phyloP scores from a whole-genome alignment of 2,329 filamentous ascomycete species.

The Cladosporium oxysporum region DNA sequence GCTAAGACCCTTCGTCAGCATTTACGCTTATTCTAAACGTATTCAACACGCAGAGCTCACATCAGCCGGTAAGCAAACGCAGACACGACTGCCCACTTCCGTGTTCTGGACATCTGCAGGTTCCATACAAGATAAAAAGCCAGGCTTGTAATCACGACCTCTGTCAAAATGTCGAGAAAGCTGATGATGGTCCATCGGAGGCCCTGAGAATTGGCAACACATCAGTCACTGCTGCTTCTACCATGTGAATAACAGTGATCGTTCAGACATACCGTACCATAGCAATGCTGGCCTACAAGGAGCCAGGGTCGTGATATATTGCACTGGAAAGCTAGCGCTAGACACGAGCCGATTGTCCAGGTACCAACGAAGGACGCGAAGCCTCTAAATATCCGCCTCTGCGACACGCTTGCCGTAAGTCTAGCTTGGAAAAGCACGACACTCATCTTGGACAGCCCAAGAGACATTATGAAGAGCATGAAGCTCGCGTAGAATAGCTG shows the following conservation, averaged over 20 bases:
- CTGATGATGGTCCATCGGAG: slow-evolving; percentile 40
- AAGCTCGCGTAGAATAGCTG: slow-evolving; percentile 21
- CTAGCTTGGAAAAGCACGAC: slow-evolving; percentile 19
- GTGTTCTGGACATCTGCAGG: slow-evolving; percentile 17
- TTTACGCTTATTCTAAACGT: too few relatives aligned
- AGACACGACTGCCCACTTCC: slow-evolving; percentile 18
- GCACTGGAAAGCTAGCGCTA: slow-evolving; percentile 25
- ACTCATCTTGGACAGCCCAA: slow-evolving; percentile 21
- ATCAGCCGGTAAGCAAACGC: slow-evolving; percentile 24
- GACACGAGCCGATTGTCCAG: slow-evolving; percentile 22
- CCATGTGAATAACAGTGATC: too few relatives aligned
- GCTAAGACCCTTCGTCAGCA: not conserved
- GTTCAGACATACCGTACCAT: not conserved
- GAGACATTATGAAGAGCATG: slow-evolving; percentile 21
- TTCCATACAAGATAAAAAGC: slow-evolving; percentile 22
- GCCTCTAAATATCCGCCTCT: slow-evolving; percentile 12
- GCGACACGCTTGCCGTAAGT: not conserved
- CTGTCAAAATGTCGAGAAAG: slow-evolving; percentile 44
- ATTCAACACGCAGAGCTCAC: not conserved
- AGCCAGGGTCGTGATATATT: slow-evolving; percentile 21
- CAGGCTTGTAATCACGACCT: slow-evolving; percentile 28
- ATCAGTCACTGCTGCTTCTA: too few relatives aligned
- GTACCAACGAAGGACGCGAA: slow-evolving; percentile 5
- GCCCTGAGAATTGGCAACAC: not conserved
- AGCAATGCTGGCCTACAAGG: slow-evolving; percentile 14